These are phyloP conservation scores for Elongisporangium prolatum DNA, from an alignment of 352 stramenopile species.

Conservation along the genomic window DNA sequence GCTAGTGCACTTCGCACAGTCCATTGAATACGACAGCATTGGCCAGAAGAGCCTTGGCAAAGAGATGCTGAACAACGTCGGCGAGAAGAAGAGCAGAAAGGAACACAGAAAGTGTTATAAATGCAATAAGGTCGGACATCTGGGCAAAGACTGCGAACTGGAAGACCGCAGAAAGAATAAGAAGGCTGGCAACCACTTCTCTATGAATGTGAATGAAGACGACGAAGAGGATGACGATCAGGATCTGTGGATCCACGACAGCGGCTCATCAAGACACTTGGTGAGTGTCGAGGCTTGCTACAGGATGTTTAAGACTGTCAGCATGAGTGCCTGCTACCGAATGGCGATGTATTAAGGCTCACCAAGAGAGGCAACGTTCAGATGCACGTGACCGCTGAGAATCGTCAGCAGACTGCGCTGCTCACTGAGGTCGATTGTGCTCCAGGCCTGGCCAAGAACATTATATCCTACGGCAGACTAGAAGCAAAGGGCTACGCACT, in stretches of 20 bases:
- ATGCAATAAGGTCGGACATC: slow-evolving; percentile 2
- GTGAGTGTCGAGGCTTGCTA: slow-evolving; percentile 8
- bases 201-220: slow-evolving; percentile 1
- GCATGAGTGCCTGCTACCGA: slow-evolving; percentile 3
- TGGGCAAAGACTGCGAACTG: slow-evolving; percentile 5
- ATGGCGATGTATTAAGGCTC: slow-evolving; percentile 1
- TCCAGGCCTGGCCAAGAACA: no score
- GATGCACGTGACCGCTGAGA: no score
- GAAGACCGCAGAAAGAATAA: not conserved
- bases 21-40: slow-evolving; percentile 5
- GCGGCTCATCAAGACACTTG: slow-evolving; percentile 6
- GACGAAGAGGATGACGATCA: no score
- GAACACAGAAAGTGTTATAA: slow-evolving; percentile 9
- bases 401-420: no score
- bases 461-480: no score
- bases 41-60: not conserved
- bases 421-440: no score
- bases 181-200: not conserved
- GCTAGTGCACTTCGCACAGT: slow-evolving; percentile 16
- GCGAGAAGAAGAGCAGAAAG: not conserved
- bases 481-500: no score
- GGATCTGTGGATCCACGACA: slow-evolving; percentile 9
- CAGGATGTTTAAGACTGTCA: slow-evolving; percentile 8
- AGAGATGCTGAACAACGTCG: slow-evolving; percentile 7
- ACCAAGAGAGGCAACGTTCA: no score